Evolutionary conservation across 2,329 filamentous ascomycete species (phyloP).

Genomic region (Pseudocercospora vitis): DNA sequence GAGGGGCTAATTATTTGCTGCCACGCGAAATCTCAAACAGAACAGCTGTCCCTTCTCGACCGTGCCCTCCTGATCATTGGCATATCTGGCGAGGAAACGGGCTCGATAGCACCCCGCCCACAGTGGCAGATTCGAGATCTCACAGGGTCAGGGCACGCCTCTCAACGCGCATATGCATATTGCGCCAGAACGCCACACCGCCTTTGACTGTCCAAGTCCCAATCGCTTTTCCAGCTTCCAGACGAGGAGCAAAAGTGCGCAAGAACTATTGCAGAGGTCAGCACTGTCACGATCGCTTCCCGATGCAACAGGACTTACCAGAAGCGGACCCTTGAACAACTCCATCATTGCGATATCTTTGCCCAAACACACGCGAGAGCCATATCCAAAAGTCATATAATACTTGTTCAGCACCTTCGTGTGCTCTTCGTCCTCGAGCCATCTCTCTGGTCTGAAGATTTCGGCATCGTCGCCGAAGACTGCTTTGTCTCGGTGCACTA

Average conservation of each 20-base stretch:
- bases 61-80: too few species aligned
- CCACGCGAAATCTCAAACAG: too few species aligned
- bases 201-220: slow-evolving; percentile 45
- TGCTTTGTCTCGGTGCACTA: slow-evolving; percentile 1
- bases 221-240: slow-evolving; percentile 35
- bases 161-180: slow-evolving; percentile 43
- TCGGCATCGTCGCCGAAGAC: slow-evolving; percentile 15
- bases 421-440: slow-evolving; percentile 14
- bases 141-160: too few species aligned
- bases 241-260: slow-evolving; percentile 40
- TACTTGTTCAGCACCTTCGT: slow-evolving; percentile 15
- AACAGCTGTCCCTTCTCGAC: too few species aligned
- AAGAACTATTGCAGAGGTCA: slow-evolving; percentile 40
- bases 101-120: too few species aligned
- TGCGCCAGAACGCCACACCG: slow-evolving; percentile 45
- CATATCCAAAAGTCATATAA: slow-evolving; percentile 53
- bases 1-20: too few species aligned
- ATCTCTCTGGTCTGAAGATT: slow-evolving; percentile 14
- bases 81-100: too few species aligned
- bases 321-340: slow-evolving; percentile 48
- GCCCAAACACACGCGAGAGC: slow-evolving; percentile 50
- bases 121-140: too few species aligned
- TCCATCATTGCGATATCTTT: slow-evolving; percentile 56
- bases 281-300: background rate
- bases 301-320: slow-evolving; percentile 1